Percentiles rank a stretch among this genome's conserved stretches.
phyloP scores from a whole-genome alignment of 768 basidiomycete genomes.

The Suillus plorans region DNA sequence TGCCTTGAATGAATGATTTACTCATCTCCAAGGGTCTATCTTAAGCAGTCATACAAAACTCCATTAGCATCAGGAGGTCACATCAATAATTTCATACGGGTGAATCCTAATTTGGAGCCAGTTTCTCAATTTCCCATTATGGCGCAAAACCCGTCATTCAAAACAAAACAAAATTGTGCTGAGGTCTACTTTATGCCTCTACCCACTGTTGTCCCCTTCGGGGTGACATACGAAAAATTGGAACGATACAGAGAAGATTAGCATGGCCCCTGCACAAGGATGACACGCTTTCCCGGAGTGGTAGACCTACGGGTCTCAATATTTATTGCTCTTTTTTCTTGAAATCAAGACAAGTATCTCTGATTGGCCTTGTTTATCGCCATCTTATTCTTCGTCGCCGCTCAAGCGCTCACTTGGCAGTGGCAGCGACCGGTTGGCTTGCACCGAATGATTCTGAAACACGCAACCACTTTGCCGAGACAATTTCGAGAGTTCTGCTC shows the following conservation, averaged over 20 bases:
- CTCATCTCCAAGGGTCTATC: no score
- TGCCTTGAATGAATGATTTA: no score
- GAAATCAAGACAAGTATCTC: neutral
- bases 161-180: neutral
- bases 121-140: neutral
- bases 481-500: no score
- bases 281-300: constrained; percentile 98
- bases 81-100: no score
- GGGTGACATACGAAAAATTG: constrained; percentile 97
- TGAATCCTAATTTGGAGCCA: no score
- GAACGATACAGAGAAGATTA: constrained; percentile 99
- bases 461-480: no score
- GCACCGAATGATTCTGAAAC: no score
- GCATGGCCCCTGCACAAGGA: constrained; percentile 99
- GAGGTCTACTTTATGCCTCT: neutral
- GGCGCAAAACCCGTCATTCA: neutral
- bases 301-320: constrained; percentile 55
- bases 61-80: no score
- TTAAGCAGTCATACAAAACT: no score
- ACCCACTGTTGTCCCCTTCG: constrained; percentile 62
- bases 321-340: constrained; percentile 28
- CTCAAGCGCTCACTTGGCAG: no score
- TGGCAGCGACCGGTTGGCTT: no score
- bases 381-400: neutral
- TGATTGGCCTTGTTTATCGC: neutral